Conservation (phyloP, 331 rosid genomes). For the Ulmus americana region DNA sequence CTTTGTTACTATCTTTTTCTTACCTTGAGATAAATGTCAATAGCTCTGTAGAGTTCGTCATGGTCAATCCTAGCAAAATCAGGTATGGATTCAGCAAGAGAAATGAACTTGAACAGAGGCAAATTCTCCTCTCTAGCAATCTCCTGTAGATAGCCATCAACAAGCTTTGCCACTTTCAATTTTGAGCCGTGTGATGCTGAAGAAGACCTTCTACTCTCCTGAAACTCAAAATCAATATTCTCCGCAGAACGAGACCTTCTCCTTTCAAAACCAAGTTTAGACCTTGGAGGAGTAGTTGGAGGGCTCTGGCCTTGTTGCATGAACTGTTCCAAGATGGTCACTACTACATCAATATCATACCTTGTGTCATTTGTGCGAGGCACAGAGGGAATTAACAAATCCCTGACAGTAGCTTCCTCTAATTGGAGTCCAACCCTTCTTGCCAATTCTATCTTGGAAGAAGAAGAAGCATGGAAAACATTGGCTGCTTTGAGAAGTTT, state of each 20-base stretch:
- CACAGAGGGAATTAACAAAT: slow-evolving; percentile 69
- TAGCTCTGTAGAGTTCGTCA: slow-evolving; percentile 92
- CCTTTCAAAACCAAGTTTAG: slow-evolving; percentile 53
- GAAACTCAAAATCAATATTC: slow-evolving; percentile 75
- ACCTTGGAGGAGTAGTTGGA: slow-evolving; percentile 80
- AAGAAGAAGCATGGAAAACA: slow-evolving; percentile 72
- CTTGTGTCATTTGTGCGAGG: slow-evolving; percentile 38
- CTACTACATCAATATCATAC: slow-evolving; percentile 74
- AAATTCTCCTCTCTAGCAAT: slow-evolving; percentile 71
- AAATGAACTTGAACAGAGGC: slow-evolving; percentile 61
- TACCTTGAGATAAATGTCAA: slow-evolving; percentile 93
- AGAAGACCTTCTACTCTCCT: slow-evolving; percentile 88
- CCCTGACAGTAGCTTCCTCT: slow-evolving; percentile 70
- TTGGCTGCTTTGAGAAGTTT: slow-evolving; percentile 86
- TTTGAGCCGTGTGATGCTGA: slow-evolving; percentile 92
- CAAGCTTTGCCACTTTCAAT: slow-evolving; percentile 82
- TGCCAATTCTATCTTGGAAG: slow-evolving; percentile 78
- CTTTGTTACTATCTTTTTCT: neutral
- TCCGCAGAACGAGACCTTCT: slow-evolving; percentile 91
- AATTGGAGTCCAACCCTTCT: slow-evolving; percentile 73
- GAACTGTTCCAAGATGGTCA: slow-evolving; percentile 78
- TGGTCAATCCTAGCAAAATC: slow-evolving; percentile 91
- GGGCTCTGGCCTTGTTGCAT: slow-evolving; percentile 88
- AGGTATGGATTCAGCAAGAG: slow-evolving; percentile 73
- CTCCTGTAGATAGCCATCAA: slow-evolving; percentile 83